Evolutionary conservation across 306 rosid genomes (phyloP).

Genomic region (Gynostemma pentaphyllum): DNA sequence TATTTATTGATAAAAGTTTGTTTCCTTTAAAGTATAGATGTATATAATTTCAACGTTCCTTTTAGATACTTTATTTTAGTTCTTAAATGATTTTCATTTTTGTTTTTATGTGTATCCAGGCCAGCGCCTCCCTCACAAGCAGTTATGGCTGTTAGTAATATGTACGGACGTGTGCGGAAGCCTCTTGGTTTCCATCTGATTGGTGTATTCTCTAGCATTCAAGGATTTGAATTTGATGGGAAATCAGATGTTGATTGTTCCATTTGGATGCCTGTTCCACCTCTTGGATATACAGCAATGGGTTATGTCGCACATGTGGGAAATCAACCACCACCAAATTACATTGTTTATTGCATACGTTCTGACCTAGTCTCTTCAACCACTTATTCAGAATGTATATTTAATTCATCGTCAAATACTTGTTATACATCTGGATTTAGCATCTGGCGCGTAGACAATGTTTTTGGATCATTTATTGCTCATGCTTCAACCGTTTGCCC

Average conservation of each 20-base stretch:
- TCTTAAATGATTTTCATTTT: neutral
- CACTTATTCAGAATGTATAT: constrained; percentile 58
- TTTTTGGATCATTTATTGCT: constrained; percentile 70
- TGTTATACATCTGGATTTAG: constrained; percentile 56
- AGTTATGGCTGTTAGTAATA: constrained; percentile 85
- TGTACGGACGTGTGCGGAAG: constrained; percentile 84
- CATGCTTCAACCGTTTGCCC: constrained; percentile 58
- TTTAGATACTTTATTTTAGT: neutral
- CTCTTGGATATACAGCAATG: constrained; percentile 70
- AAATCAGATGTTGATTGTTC: constrained; percentile 46
- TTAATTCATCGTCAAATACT: constrained; percentile 38
- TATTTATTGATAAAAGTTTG: neutral
- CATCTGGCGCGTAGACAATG: constrained; percentile 90
- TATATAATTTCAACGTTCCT: neutral
- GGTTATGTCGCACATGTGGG: constrained; percentile 85
- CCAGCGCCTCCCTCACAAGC: constrained; percentile 91
- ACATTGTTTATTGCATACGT: constrained; percentile 73
- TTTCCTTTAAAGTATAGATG: neutral
- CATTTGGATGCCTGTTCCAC: constrained; percentile 92
- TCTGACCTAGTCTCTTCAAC: constrained; percentile 79
- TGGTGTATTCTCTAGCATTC: constrained; percentile 56
- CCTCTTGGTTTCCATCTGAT: constrained; percentile 68
- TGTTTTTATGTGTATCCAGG: constrained; percentile 39
- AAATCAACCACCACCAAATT: constrained; percentile 62
- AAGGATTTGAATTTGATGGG: constrained; percentile 36